Conservation (phyloP, 192 early-diverging fungal genomes). For the Coemansia umbellata region DNA sequence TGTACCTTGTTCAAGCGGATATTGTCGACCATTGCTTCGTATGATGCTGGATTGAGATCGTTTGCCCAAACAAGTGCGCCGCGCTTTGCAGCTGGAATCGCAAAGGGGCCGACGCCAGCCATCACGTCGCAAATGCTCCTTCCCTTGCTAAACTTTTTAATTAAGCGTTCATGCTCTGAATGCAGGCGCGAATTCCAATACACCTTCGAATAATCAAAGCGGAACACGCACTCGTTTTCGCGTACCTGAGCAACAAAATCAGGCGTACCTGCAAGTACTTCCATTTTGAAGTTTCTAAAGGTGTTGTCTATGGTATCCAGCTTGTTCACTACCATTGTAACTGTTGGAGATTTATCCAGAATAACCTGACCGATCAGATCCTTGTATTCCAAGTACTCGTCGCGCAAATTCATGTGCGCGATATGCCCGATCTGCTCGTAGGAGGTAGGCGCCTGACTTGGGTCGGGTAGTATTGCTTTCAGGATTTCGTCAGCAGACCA, state of each 20-base stretch:
- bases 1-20: constrained; percentile 81
- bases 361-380: constrained; percentile 90
- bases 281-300: constrained; percentile 96
- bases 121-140: constrained; percentile 91
- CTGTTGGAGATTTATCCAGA: constrained; percentile 87
- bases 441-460: constrained; percentile 77
- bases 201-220: constrained; percentile 93
- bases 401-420: constrained; percentile 95
- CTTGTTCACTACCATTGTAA: constrained; percentile 96
- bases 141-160: constrained; percentile 64
- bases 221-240: constrained; percentile 87
- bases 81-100: constrained; percentile 83
- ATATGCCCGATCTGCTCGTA: constrained; percentile 91
- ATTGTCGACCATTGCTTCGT: constrained; percentile 76
- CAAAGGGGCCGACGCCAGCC: constrained; percentile 97
- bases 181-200: constrained; percentile 99
- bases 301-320: constrained; percentile 91
- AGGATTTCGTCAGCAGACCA: constrained; percentile 94
- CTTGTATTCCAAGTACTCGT: constrained; percentile 87
- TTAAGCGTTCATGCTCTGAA: constrained; percentile 89
- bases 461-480: constrained; percentile 78
- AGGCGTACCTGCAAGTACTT: constrained; percentile 85
- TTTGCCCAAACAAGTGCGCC: constrained; percentile 90
- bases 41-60: constrained; percentile 93
- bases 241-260: constrained; percentile 83